Conservation (phyloP, 192 early-diverging fungal genomes). For the Spizellomyces sp. region DNA sequence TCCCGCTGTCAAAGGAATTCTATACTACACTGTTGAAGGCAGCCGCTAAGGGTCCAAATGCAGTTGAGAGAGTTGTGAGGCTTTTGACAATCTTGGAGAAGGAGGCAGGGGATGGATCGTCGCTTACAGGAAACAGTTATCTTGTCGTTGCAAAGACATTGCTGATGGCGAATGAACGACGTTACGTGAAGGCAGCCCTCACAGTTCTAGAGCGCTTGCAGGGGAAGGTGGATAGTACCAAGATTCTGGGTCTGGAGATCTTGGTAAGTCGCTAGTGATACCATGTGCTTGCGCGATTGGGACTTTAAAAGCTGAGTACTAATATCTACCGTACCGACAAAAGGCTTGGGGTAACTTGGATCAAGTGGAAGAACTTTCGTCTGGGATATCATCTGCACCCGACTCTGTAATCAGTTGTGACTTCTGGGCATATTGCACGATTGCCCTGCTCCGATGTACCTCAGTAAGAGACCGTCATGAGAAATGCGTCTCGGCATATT, state of each 20-base stretch:
- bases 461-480: too few species aligned
- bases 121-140: not conserved
- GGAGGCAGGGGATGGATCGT: not conserved
- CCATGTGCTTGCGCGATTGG: conserved; percentile 1
- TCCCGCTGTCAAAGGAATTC: not conserved
- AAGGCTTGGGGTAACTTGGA: too few species aligned
- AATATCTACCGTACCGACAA: too few species aligned
- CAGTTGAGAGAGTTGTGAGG: conserved; percentile 1
- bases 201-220: not conserved
- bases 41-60: conserved; percentile 3
- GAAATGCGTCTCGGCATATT: too few species aligned
- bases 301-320: too few species aligned
- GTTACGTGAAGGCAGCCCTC: not conserved
- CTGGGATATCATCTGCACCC: too few species aligned
- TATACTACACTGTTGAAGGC: conserved; percentile 3
- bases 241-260: not conserved
- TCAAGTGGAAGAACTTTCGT: too few species aligned
- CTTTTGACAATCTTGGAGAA: not conserved
- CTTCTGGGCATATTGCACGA: too few species aligned
- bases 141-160: not conserved
- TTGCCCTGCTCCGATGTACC: too few species aligned
- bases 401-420: too few species aligned
- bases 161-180: not conserved
- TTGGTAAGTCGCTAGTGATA: not conserved
- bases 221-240: not conserved